Conservation (phyloP, 257 asterid genomes). For the Cynanchum wilfordii region DNA sequence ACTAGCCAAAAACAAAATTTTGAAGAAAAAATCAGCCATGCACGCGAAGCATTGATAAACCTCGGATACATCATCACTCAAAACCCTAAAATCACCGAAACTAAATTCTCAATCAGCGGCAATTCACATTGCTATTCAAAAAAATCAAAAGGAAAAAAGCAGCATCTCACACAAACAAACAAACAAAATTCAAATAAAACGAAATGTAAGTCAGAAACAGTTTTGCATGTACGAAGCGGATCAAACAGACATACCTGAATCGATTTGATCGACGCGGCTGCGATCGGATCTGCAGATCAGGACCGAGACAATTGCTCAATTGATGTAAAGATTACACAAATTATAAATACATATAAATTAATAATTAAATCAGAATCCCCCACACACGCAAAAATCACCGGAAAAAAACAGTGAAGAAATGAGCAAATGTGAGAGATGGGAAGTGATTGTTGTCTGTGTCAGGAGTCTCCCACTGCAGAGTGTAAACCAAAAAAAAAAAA, state of each 20-base stretch:
- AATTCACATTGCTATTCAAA: neutral
- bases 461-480: neutral
- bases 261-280: neutral
- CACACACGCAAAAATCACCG: neutral
- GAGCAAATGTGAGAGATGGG: neutral
- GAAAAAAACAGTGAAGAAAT: neutral
- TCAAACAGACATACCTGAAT: neutral
- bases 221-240: neutral
- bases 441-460: neutral
- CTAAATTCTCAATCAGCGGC: neutral
- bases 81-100: neutral
- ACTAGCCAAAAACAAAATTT: neutral
- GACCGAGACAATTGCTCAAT: neutral
- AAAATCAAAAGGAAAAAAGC: too few relatives aligned
- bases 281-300: constrained; percentile 11
- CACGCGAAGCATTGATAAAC: neutral
- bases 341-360: neutral
- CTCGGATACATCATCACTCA: neutral
- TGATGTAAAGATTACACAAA: neutral
- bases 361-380: neutral
- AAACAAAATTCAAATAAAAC: neutral
- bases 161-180: neutral
- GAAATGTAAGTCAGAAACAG: neutral
- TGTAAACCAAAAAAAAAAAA: too few relatives aligned
- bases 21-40: neutral